Evolutionary conservation across 1,139 yeast genomes (phyloP).

Genomic region (Blastobotrys petasosporus): DNA sequence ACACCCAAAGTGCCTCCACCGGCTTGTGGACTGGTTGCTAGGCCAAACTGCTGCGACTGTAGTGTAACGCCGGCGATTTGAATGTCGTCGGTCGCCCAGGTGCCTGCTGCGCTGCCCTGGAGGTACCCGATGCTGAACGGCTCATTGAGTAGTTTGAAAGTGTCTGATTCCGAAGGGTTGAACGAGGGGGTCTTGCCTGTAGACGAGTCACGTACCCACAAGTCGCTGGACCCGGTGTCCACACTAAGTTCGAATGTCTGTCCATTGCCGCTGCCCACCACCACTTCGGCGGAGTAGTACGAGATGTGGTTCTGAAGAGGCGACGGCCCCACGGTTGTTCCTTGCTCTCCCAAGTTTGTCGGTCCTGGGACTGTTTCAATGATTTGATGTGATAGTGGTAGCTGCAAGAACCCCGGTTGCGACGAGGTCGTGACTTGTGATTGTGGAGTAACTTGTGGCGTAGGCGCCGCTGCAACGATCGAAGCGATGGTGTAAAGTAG

Average conservation of each 20-base stretch:
- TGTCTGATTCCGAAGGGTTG: conserved; percentile 17
- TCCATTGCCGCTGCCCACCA: conserved; percentile 18
- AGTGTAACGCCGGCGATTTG: conserved; percentile 40
- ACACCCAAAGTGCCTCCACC: conserved; percentile 45
- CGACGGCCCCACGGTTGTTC: conserved; percentile 1
- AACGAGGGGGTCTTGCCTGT: conserved; percentile 43
- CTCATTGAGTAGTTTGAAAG: conserved; percentile 31
- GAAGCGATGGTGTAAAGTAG: too few species aligned
- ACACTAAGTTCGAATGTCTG: conserved; percentile 10
- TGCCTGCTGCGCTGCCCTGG: conserved; percentile 48
- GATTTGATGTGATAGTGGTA: background rate
- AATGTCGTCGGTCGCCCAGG: conserved; percentile 51
- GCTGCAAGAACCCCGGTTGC: too few species aligned
- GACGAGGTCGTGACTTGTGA: too few species aligned
- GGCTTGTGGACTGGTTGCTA: conserved; percentile 48
- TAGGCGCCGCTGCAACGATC: too few species aligned
- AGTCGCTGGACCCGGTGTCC: conserved; percentile 82
- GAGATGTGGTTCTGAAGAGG: conserved; percentile 11
- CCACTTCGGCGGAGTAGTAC: conserved; percentile 13
- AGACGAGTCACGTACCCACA: conserved; percentile 89
- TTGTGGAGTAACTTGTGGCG: too few species aligned
- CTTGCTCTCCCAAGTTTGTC: too few species aligned
- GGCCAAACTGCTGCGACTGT: conserved; percentile 43
- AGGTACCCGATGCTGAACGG: conserved; percentile 47
- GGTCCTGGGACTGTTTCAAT: background rate